These are phyloP conservation scores for Phytopythium oedochilum DNA, from an alignment of 352 stramenopile genomes.

Conservation along the genomic window DNA sequence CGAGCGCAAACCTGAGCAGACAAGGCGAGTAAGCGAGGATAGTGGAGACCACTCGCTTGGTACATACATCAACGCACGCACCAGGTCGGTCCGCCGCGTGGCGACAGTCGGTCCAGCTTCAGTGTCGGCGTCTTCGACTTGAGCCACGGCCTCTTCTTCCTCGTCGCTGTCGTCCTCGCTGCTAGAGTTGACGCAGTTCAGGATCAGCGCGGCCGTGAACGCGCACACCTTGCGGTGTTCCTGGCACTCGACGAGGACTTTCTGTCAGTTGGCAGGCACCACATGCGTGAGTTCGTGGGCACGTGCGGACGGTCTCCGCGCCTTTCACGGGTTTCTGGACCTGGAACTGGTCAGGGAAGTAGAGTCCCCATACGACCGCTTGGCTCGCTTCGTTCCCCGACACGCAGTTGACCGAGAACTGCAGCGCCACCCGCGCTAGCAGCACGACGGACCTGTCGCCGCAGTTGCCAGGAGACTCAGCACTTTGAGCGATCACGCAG, in stretches of 20 bases:
- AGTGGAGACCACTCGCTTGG: no score
- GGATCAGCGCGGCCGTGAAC: constrained; percentile 50
- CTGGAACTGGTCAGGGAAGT: constrained; percentile 70
- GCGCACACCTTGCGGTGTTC: constrained; percentile 71
- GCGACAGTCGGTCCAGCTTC: background rate
- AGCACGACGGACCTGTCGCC: constrained; percentile 33
- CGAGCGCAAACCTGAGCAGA: constrained; percentile 43
- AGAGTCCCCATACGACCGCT: constrained; percentile 41
- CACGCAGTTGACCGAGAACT: constrained; percentile 72
- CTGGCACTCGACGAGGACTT: constrained; percentile 80
- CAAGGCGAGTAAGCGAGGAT: background rate
- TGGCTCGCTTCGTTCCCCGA: constrained; percentile 45
- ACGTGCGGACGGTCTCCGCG: no score
- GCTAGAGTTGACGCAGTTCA: constrained; percentile 72
- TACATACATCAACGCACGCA: constrained; percentile 24
- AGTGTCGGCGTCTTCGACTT: background rate
- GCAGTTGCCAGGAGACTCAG: no score
- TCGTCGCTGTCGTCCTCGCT: constrained; percentile 7
- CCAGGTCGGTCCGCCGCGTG: constrained; percentile 42
- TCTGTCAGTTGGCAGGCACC: constrained; percentile 20
- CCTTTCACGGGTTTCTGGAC: constrained; percentile 15
- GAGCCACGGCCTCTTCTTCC: constrained; percentile 14
- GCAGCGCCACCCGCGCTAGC: constrained; percentile 57
- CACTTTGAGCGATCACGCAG: no score
- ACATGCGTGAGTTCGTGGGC: no score